Percentiles rank a stretch among this genome's conserved stretches.
These are phyloP conservation scores for Ganoderma leucocontextum DNA, from an alignment of 1,284 basidiomycete species.

Conservation along the genomic window DNA sequence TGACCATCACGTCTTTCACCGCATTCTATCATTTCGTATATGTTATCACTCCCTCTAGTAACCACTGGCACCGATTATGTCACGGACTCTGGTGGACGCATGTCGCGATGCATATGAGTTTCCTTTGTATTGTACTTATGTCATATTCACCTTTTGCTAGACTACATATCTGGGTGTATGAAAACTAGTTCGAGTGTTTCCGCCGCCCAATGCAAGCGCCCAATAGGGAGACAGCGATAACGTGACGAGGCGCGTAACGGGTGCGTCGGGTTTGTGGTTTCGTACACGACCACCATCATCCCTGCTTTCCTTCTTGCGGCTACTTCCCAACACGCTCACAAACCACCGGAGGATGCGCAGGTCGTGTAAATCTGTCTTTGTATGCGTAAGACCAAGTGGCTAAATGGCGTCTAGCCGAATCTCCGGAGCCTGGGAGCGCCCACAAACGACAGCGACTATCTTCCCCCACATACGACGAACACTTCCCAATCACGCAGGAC, in stretches of 20 bases:
- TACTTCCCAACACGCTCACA: background rate
- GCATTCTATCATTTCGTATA: background rate
- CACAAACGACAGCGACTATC: slow-evolving; percentile 65
- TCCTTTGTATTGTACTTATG: background rate
- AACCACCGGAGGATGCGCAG: slow-evolving; percentile 14
- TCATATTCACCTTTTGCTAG: background rate
- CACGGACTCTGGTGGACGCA: background rate
- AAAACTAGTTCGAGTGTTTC: background rate
- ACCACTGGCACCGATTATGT: background rate
- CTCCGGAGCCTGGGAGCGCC: slow-evolving; percentile 28
- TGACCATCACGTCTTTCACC: slow-evolving; percentile 3
- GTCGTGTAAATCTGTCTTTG: slow-evolving; percentile 7
- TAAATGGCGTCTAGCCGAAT: slow-evolving; percentile 22
- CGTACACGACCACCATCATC: slow-evolving; percentile 13
- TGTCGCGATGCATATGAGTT: background rate
- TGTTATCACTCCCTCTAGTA: background rate
- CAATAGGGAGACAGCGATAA: slow-evolving; percentile 11
- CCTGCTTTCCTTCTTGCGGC: background rate
- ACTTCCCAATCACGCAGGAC: slow-evolving; percentile 61
- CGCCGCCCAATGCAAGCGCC: background rate
- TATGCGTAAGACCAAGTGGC: slow-evolving; percentile 1
- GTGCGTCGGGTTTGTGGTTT: slow-evolving; percentile 18
- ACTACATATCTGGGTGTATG: no score
- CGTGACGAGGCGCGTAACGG: slow-evolving; percentile 20
- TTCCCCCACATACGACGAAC: slow-evolving; percentile 74